Evolutionary conservation across 495 filamentous ascomycete species (phyloP), one percentile per base, ranked within the genome.

Genomic region (Penicillium steckii): DNA sequence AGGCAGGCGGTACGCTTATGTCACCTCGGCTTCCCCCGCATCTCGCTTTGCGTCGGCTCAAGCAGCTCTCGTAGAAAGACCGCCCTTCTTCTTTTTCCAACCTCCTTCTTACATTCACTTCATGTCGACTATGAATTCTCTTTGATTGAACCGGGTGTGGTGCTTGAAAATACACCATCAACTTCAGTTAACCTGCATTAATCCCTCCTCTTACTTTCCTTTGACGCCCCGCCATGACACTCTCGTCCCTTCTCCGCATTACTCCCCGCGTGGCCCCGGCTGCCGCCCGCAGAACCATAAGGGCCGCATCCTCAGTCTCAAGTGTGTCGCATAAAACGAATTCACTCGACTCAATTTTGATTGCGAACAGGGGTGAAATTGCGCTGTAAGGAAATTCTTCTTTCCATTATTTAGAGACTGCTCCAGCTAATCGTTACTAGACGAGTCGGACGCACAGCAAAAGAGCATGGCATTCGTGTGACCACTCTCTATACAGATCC

Each of bases 331-430:
- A 50, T 21, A 35, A 52, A 19, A 55, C 38, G 27, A 66, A 61
- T 3, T 82, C 90, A 9, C 77, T 97, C 48, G 85, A 86, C 41
- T 95, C 91, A 13, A 86, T 97, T 43, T 76, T 97, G 1, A 97
- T 99, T 63, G 94, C 94, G 13, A 99, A 99, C 65, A 84, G 94
- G 57, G 94, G 94, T 53, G 94, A 99, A 67, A 99, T 99, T 62
- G 95, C 94, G 46, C 76, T 97, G 78, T 88, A 66, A 44, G 79
- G 69, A 25, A 33, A 13, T 12, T 43, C 2, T 12, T 17, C 9
- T n/a, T 19, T 25, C 17, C 8, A 9, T 3, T 30, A 22, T 9
- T 26, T 42, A 17, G 23, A 17, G 4, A 3, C 61, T 35, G 49
- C 61, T 22, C 8, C 3, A 42, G 60, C 49, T 38, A 33, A 52